Evolutionary conservation across 1,139 yeast genomes (phyloP).

Genomic region (Yamadazyma kanchanaburiensis): DNA sequence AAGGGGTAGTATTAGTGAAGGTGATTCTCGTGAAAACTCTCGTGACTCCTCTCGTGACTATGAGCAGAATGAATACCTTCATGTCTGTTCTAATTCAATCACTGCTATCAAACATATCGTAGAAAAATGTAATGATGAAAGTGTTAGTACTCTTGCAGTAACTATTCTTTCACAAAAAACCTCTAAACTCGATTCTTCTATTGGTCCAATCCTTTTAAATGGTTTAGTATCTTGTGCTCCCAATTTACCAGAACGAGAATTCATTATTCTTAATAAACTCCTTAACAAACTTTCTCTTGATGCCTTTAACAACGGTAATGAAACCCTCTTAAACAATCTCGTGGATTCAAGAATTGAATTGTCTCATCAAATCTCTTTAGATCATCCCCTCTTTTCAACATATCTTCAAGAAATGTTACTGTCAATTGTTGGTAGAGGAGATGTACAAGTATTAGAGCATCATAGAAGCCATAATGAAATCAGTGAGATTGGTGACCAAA

Average conservation of each 20-base stretch:
- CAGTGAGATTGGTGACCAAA: conserved; percentile 72
- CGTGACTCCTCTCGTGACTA: conserved; percentile 13
- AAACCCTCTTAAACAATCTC: conserved; percentile 32
- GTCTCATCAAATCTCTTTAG: conserved; percentile 39
- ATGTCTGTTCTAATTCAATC: conserved; percentile 59
- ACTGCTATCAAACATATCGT: conserved; percentile 73
- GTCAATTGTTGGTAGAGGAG: conserved; percentile 75
- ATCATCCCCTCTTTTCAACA: conserved; percentile 48
- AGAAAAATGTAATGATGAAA: conserved; percentile 64
- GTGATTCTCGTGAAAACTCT: background rate
- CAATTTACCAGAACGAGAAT: conserved; percentile 56
- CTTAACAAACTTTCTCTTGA: conserved; percentile 38
- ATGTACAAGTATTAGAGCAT: conserved; percentile 73
- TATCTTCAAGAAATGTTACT: conserved; percentile 67
- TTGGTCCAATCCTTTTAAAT: conserved; percentile 43
- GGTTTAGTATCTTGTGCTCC: conserved; percentile 63
- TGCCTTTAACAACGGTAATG: conserved; percentile 31
- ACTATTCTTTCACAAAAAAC: conserved; percentile 83
- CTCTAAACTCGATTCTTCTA: conserved; percentile 36
- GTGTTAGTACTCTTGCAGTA: conserved; percentile 76
- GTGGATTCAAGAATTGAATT: conserved; percentile 50
- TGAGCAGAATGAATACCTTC: conserved; percentile 29
- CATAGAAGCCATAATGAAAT: conserved; percentile 81
- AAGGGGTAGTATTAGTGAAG: background rate
- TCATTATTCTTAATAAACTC: conserved; percentile 48